These are phyloP conservation scores for Rhexocercosporidium sp. DNA, from an alignment of 2,329 filamentous ascomycete species.

Conservation along the genomic window DNA sequence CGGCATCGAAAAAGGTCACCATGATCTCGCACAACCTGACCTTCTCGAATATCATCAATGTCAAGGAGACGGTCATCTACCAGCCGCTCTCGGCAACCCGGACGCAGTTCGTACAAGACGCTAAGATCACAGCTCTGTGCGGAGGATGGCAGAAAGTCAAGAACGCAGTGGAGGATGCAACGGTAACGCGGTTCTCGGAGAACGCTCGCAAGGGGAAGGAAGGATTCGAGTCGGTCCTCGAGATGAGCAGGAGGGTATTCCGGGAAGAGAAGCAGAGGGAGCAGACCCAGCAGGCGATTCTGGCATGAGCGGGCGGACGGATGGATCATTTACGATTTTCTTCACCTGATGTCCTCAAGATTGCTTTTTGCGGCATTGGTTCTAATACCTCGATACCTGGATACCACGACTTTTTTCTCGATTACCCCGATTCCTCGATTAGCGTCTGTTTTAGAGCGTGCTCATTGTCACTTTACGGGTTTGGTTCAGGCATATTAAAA, in stretches of 20 bases:
- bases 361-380: neutral
- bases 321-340: neutral
- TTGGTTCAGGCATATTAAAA: constrained; percentile 13
- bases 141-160: constrained; percentile 97
- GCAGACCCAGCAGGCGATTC: constrained; percentile 33
- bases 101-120: constrained; percentile 87
- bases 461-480: neutral
- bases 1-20: constrained; percentile 80
- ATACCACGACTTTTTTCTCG: neutral
- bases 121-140: constrained; percentile 90
- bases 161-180: constrained; percentile 92
- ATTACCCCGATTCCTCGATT: constrained; percentile 3
- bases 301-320: constrained; percentile 8
- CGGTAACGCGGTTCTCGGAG: constrained; percentile 86
- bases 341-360: neutral
- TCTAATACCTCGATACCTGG: constrained; percentile 3
- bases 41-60: constrained; percentile 85
- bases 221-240: constrained; percentile 92
- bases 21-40: constrained; percentile 98
- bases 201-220: constrained; percentile 90
- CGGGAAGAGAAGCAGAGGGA: constrained; percentile 79
- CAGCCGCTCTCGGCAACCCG: constrained; percentile 61
- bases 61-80: constrained; percentile 93
- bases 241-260: constrained; percentile 91
- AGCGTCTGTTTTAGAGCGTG: constrained; percentile 20